These are phyloP conservation scores for Aspergillus nanangensis DNA, from an alignment of 495 filamentous ascomycete genomes.

Conservation along the genomic window DNA sequence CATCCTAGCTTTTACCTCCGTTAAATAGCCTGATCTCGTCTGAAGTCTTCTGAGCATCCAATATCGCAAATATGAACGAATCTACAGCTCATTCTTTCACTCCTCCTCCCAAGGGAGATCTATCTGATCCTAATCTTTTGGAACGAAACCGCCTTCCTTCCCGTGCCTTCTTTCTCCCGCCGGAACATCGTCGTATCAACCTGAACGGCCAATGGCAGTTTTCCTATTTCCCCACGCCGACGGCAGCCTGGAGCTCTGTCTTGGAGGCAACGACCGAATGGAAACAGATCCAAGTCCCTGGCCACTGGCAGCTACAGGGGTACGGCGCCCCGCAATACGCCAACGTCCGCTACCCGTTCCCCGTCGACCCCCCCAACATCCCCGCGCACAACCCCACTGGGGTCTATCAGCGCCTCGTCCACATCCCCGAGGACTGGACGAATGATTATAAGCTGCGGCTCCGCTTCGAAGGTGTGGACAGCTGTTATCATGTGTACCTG, in stretches of 20 bases:
- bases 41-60: too few species aligned
- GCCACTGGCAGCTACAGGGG: constrained; percentile 66
- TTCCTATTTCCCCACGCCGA: constrained; percentile 43
- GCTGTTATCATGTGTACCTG: constrained; percentile 10
- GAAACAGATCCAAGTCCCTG: constrained; percentile 51
- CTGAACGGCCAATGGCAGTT: constrained; percentile 60
- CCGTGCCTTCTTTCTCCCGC: too few species aligned
- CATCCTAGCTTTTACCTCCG: too few species aligned
- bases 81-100: too few species aligned
- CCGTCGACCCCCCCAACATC: constrained; percentile 50
- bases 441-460: constrained; percentile 9
- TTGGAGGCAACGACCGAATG: constrained; percentile 32
- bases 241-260: constrained; percentile 43
- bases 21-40: too few species aligned
- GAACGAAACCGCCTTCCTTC: too few species aligned
- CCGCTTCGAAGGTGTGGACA: constrained; percentile 14
- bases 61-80: too few species aligned
- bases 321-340: constrained; percentile 57
- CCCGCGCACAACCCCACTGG: constrained; percentile 53
- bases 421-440: constrained; percentile 29
- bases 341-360: constrained; percentile 59
- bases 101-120: too few species aligned
- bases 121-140: too few species aligned
- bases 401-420: constrained; percentile 48
- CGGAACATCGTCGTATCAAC: too few species aligned